Base-by-base conservation (phyloP, 768 basidiomycete genomes). In the Scleroderma citrinum region DNA sequence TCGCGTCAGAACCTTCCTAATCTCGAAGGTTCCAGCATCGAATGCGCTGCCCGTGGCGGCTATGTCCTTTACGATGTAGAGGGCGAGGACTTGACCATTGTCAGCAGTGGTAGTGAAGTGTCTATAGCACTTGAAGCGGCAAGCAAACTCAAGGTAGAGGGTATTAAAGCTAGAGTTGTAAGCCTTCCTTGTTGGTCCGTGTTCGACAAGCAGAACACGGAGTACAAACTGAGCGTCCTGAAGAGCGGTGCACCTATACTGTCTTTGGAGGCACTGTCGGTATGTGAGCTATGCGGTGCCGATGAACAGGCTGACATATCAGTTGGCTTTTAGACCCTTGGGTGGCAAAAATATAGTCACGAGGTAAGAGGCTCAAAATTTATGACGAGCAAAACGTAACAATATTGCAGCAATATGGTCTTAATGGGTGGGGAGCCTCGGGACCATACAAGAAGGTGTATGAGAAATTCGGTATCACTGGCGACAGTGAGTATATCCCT, bases 1-100 rank as follows among this genome's bases (percentile, higher is more conserved):
- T 90, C 91, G 47, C 82, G 89, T 36, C 89, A 95, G 73, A 93
- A 92, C 74, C 78, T 97, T 32, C 93, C 93, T 44, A 93, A 96
- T 65, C 83, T 97, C 52, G 90, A 86, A 61, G 82, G 80, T 48
- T 93, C 92, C 23, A 76, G 87, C 49, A 85, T 96, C 62, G 90
- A 93, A 71, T 79, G 80, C 47, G 92, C 91, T 47, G 61, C 68
- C 51, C 83, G 81, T 56, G 94, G 94, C 59, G 94, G 90, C 51
- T 97, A 96, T 67, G 90, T 95, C 49, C 68, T 95, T 34, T 78
- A 87, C 61, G 94, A 96, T 47, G 84, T 83, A 44, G 71, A 75
- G 45, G 72, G 78, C 50, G 91, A 93, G 68, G 87, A 87, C 67
- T 71, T 97, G 61, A 95, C 92, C 31, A 82, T 97, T 56, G 89